Base-by-base conservation (phyloP, 345 rosid genomes). In the Adansonia digitata region DNA sequence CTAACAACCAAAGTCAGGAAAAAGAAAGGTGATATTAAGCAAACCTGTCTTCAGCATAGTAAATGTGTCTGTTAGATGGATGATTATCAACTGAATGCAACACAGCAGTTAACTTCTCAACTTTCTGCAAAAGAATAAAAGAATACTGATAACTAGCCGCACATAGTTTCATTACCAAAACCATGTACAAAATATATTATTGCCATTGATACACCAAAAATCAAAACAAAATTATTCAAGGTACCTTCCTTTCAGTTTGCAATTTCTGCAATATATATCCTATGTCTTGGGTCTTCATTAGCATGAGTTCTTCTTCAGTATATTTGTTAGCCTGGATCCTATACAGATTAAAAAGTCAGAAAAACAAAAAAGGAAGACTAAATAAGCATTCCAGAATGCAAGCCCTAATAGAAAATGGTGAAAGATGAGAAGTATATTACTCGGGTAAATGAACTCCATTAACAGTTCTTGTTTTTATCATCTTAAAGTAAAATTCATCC, bases 251-350 rank as follows among this genome's bases (percentile, higher is more conserved):
- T 82, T 94, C 98, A 72, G 89, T 88, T 79, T 94, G 98, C 82
- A 88, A 67, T 72, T 91, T 94, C 72, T 91, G 95, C 76, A 87
- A 86, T 72, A 94, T 75, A 77, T 94, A 94, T 62, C 98, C 98
- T 18, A 89, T 82, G 74, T 94, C 98, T 75, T 91, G 98, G 0
- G 98, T 92, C 83, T 92, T 92, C 98, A 92, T 94, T 64, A 91
- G 13, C 92, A 87, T 82, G 59, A 92, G 91, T 78, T 92, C 97
- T 71, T 91, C 98, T 17, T 84, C 84, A 71, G 83, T 84, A 83
- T 94, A 94, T 60, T 88, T 89, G 73, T 91, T 89, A 1, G 90
- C 82, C 80, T 85, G 88, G 42, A 80, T 88, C 89, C 98, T 94
- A 73, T 22, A 80, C 45, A 40, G 72, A 39, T 31, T 27, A 48